Conservation (phyloP, 1,284 basidiomycete genomes). For the Uromyces viciae-fabae region DNA sequence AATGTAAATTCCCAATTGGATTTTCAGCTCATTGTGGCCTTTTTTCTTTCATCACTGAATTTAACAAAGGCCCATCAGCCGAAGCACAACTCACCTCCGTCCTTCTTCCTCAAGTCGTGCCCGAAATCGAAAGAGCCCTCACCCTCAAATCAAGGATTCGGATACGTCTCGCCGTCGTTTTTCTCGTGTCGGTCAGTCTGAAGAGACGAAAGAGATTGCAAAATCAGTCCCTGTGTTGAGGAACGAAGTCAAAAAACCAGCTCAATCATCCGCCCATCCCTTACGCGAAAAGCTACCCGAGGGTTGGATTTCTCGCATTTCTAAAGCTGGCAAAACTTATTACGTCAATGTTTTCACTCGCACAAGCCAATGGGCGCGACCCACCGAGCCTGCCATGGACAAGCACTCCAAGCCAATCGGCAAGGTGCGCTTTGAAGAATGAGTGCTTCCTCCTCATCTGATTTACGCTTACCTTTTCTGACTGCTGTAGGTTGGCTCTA, state of each 20-base stretch:
- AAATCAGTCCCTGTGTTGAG: too few species aligned
- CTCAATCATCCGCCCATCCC: conserved; percentile 8
- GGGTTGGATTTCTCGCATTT: conserved; percentile 38
- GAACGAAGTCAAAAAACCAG: conserved; percentile 12
- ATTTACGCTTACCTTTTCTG: neutral
- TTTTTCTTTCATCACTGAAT: neutral
- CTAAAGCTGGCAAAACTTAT: conserved; percentile 41
- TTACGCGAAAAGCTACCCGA: conserved; percentile 16
- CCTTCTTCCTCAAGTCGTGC: neutral
- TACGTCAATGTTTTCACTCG: conserved; percentile 42
- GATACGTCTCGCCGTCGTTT: conserved; percentile 5
- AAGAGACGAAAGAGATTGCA: conserved; percentile 1
- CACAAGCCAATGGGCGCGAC: conserved; percentile 42
- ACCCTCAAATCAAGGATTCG: conserved; percentile 3
- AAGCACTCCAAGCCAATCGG: neutral
- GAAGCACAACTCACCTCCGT: conserved; percentile 1
- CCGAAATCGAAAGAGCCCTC: neutral
- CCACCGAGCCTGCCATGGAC: conserved; percentile 35
- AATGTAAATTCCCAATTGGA: neutral
- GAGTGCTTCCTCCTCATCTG: neutral
- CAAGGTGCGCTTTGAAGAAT: conserved; percentile 28
- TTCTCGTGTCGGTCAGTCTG: neutral
- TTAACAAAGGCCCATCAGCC: neutral
- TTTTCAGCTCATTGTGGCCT: neutral
- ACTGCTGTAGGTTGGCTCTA: neutral